Base-by-base conservation (phyloP, 768 basidiomycete species). In the Termitomyces sp. region DNA sequence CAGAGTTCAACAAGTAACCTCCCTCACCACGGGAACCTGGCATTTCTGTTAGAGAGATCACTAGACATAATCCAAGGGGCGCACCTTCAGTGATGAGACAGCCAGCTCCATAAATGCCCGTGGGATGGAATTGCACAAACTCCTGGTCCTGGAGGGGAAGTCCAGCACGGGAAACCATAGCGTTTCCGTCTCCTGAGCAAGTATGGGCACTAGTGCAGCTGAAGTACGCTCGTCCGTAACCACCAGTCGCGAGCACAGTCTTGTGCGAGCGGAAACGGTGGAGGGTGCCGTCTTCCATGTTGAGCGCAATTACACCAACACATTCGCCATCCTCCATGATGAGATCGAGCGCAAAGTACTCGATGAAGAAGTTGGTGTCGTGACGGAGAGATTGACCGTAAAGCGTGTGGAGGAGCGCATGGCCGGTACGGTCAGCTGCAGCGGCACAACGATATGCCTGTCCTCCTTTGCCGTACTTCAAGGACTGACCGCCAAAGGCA, bases 101-200 rank as follows among this genome's bases (percentile, higher is more conserved):
- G 50, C 97, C 97, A 67, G 97, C 96, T 65, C 97, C 97, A 71
- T 98, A 99, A 69, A 99, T 98, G 75, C 97, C 97, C 49, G 97
- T 98, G 2, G 97, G 97, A 74, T 98, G 97, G 92, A 99, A 99
- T 73, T 99, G 97, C n/a, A 98, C 95, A 71, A 99, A 99, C 75
- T 99, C 97, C 61, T 90, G 74, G 76, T 99, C 97, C 77, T 98
- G 97, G 47, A 98, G 80, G 56, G 97, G 97, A 55, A 99, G 80
- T 35, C 97, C 97, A 30, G 97, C 97, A 69, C 97, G 87, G 52
- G 87, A 87, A 64, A 98, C 94, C 97, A 99, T 99, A 35, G 93
- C 97, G 69, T 98, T 98, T 60, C 97, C 97, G 65, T 99, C 97
- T 70, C 97, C 97, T 56, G 96, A 91, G 77, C 97, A 99, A 18